These are phyloP conservation scores for Coniferiporia weirii DNA, from an alignment of 1,284 basidiomycete genomes.

Conservation along the genomic window DNA sequence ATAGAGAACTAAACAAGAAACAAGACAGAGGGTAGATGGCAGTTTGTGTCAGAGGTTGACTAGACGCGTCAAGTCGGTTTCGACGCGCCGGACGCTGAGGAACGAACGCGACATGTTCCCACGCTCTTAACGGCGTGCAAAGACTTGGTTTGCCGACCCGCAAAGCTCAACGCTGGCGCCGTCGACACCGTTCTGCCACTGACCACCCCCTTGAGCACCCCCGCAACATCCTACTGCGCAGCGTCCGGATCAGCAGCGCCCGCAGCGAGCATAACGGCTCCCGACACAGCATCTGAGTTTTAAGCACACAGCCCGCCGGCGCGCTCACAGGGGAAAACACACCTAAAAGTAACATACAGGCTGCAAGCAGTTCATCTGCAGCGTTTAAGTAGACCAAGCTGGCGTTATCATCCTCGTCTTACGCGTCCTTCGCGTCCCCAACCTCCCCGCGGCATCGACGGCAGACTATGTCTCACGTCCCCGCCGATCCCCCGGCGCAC, in stretches of 20 bases:
- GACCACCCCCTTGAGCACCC: background rate
- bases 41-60: too few relatives aligned
- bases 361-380: constrained; percentile 4
- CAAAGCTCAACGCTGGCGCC: background rate
- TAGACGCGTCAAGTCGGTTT: too few relatives aligned
- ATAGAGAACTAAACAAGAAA: too few relatives aligned
- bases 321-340: background rate
- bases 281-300: constrained; percentile 4
- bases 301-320: background rate
- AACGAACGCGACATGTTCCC: too few relatives aligned
- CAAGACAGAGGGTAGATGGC: too few relatives aligned
- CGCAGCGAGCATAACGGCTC: background rate
- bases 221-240: too few relatives aligned
- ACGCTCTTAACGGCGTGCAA: too few relatives aligned
- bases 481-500: background rate
- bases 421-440: constrained; percentile 14
- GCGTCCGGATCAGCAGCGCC: background rate
- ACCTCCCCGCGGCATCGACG: constrained; percentile 15
- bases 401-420: constrained; percentile 12
- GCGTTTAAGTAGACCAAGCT: constrained; percentile 7
- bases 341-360: constrained; percentile 4
- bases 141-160: too few relatives aligned
- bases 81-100: too few relatives aligned
- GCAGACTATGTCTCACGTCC: constrained; percentile 13
- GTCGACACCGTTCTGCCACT: background rate